Evolutionary conservation across 352 stramenopile species (phyloP).

Genomic region (Pythium brassicae): DNA sequence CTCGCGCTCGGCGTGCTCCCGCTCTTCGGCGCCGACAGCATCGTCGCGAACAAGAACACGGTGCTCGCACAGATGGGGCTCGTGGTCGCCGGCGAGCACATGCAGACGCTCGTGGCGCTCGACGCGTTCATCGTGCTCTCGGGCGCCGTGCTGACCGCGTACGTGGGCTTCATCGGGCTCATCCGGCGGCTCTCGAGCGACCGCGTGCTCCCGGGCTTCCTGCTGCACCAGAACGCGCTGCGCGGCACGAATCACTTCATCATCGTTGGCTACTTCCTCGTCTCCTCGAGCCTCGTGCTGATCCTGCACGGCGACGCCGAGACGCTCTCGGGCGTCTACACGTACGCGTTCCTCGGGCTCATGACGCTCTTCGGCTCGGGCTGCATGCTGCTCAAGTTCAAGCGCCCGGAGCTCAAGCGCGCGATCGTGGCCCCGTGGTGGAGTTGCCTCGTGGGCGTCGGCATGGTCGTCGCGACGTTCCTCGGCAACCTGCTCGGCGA

Average conservation of each 20-base stretch:
- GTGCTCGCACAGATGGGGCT: conserved; percentile 90
- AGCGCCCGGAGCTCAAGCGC: conserved; percentile 86
- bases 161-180: conserved; percentile 91
- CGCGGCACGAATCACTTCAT: conserved; percentile 91
- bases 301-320: conserved; percentile 90
- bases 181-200: conserved; percentile 91
- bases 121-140: conserved; percentile 94
- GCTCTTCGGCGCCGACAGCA: conserved; percentile 63
- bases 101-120: conserved; percentile 77
- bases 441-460: conserved; percentile 76
- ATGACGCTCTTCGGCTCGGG: conserved; percentile 93
- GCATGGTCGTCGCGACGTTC: conserved; percentile 81
- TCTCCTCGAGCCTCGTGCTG: conserved; percentile 85
- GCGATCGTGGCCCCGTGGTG: conserved; percentile 87
- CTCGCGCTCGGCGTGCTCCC: conserved; percentile 89
- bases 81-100: conserved; percentile 64
- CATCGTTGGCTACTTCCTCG: conserved; percentile 88
- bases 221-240: conserved; percentile 77
- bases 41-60: conserved; percentile 83
- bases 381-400: conserved; percentile 95
- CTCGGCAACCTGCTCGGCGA: conserved; percentile 84
- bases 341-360: conserved; percentile 92
- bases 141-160: conserved; percentile 90
- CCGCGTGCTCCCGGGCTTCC: conserved; percentile 75
- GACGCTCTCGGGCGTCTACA: conserved; percentile 93